phyloP scores from a whole-genome alignment of 805 yeast species.

The Schwanniomyces pseudopolymorphus region DNA sequence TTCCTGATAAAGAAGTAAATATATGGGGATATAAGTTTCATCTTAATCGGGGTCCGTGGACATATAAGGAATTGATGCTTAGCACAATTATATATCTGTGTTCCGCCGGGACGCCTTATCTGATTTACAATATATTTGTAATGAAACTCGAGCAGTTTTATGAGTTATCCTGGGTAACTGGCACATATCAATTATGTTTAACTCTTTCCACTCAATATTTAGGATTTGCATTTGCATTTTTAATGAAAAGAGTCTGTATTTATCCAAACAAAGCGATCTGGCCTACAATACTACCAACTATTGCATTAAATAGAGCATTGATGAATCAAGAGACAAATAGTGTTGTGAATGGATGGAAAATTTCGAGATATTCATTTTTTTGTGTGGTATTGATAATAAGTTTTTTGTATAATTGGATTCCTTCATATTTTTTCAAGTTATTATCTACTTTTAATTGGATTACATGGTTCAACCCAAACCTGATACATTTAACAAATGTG shows the following conservation, averaged over 20 bases:
- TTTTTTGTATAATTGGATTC: conserved; percentile 43
- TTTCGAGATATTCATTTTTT: conserved; percentile 42
- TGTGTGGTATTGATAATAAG: conserved; percentile 30
- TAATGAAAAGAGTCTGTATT: conserved; percentile 55
- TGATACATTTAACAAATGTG: conserved; percentile 39
- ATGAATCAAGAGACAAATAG: conserved; percentile 24
- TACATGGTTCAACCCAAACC: conserved; percentile 41
- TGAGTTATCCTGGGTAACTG: conserved; percentile 43
- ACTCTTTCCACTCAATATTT: conserved; percentile 57
- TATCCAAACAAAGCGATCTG: conserved; percentile 43
- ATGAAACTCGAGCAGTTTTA: conserved; percentile 44
- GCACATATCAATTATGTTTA: conserved; percentile 55
- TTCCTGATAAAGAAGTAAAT: conserved; percentile 25
- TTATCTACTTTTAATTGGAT: conserved; percentile 46
- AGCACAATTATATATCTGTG: conserved; percentile 44
- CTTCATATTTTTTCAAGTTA: conserved; percentile 38
- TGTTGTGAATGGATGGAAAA: conserved; percentile 37
- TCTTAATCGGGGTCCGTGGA: conserved; percentile 45
- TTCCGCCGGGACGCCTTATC: conserved; percentile 43
- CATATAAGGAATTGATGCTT: conserved; percentile 46
- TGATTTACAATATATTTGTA: conserved; percentile 41
- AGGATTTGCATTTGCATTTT: conserved; percentile 68
- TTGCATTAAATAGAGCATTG: conserved; percentile 43
- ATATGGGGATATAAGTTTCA: conserved; percentile 23
- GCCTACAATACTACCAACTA: conserved; percentile 45